Evolutionary conservation across 768 basidiomycete genomes (phyloP).

Genomic region (Auriscalpium microsporum): DNA sequence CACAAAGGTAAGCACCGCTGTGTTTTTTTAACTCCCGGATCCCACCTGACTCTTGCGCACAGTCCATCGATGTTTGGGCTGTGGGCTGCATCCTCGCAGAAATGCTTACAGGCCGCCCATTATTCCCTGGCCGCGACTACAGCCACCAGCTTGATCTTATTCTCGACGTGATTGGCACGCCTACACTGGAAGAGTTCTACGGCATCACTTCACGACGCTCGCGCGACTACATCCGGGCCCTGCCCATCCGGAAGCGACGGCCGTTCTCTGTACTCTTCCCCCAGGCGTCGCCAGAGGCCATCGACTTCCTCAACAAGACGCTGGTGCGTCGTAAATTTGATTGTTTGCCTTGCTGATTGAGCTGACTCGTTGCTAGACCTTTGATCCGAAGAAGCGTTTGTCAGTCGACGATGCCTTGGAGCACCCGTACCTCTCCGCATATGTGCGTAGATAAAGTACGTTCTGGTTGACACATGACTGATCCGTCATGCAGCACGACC

Average conservation of each 20-base stretch:
- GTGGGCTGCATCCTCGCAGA: conserved; percentile 75
- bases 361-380: conserved; percentile 41
- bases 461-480: neutral
- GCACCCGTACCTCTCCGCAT: conserved; percentile 76
- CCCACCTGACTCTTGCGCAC: neutral
- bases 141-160: conserved; percentile 85
- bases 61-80: conserved; percentile 71
- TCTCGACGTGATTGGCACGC: conserved; percentile 83
- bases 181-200: conserved; percentile 85
- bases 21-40: neutral
- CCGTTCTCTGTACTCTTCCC: conserved; percentile 71
- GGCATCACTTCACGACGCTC: conserved; percentile 80
- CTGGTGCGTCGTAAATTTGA: conserved; percentile 32
- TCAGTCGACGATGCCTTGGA: conserved; percentile 75
- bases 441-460: conserved; percentile 36
- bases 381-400: conserved; percentile 81
- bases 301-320: conserved; percentile 67
- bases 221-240: conserved; percentile 78
- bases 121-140: conserved; percentile 85
- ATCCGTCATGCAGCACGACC: conserved; percentile 52
- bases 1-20: conserved; percentile 42
- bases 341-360: neutral
- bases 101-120: conserved; percentile 68
- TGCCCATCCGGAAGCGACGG: conserved; percentile 73
- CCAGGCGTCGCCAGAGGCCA: conserved; percentile 60